A percentile compares a stretch with the other conserved stretches of the same genome.
Evolutionary conservation across 2,329 filamentous ascomycete genomes (phyloP).

Genomic region (Fusarium sp.): DNA sequence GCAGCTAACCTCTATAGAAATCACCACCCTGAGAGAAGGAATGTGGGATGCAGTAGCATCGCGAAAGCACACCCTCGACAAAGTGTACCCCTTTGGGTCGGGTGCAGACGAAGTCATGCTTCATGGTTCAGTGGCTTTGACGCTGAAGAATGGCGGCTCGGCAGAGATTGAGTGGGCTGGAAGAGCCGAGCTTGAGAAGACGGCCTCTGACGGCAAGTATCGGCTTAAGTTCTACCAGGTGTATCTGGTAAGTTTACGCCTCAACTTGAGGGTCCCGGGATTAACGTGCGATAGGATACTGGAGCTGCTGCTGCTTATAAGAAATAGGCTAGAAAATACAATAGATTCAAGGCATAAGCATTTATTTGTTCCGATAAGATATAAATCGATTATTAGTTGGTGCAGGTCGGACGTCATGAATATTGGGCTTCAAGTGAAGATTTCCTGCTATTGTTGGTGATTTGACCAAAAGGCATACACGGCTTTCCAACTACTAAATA

Average conservation of each 20-base stretch:
- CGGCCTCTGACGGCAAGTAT: constrained; percentile 26
- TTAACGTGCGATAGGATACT: constrained; percentile 22
- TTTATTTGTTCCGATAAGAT: accelerated
- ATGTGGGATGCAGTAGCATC: constrained; percentile 42
- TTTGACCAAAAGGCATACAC: too few species aligned
- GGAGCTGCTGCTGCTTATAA: constrained; percentile 35
- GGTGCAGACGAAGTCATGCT: constrained; percentile 35
- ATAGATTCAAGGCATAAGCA: neutral
- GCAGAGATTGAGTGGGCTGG: constrained; percentile 40
- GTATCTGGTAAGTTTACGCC: constrained; percentile 25
- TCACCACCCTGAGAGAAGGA: constrained; percentile 27
- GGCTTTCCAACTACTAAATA: too few species aligned
- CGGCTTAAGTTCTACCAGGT: constrained; percentile 40
- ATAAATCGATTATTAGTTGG: too few species aligned
- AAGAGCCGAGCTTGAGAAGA: constrained; percentile 24
- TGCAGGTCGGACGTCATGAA: too few species aligned
- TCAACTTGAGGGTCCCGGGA: accelerated
- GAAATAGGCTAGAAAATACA: constrained; percentile 56
- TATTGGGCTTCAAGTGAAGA: too few species aligned
- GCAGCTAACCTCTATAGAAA: constrained; percentile 22
- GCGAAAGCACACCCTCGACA: constrained; percentile 32
- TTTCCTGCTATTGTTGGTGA: too few species aligned
- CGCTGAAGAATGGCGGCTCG: constrained; percentile 32
- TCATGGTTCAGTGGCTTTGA: constrained; percentile 33
- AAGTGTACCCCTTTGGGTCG: constrained; percentile 31